Evolutionary conservation across 2,329 filamentous ascomycete genomes (phyloP).

Genomic region (Apiospora pterosperma): DNA sequence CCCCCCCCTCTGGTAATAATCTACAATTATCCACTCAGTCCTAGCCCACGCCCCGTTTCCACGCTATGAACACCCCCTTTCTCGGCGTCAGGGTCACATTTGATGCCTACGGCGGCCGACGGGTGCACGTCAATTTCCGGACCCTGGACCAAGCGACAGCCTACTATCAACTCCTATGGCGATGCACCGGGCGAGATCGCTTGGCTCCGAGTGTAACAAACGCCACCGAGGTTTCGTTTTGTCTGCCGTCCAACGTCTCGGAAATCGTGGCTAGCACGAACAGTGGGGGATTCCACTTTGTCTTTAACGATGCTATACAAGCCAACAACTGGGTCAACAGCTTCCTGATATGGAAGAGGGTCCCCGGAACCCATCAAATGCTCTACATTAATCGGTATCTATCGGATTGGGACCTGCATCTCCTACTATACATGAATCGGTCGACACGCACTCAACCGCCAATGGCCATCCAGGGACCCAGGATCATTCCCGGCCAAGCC

Average conservation of each 20-base stretch:
- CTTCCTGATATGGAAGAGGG: background rate
- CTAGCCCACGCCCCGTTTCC: no score
- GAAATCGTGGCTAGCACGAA: background rate
- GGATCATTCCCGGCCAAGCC: no score
- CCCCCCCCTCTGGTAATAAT: no score
- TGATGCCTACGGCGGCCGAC: background rate
- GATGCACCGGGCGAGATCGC: background rate
- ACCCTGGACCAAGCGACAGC: background rate
- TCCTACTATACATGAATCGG: no score
- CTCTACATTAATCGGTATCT: no score
- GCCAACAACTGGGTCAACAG: background rate
- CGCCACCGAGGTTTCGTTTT: background rate
- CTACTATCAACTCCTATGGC: background rate
- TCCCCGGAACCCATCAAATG: no score
- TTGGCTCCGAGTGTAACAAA: background rate
- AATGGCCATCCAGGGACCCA: no score
- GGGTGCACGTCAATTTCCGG: background rate
- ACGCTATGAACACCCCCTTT: no score
- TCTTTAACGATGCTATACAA: background rate
- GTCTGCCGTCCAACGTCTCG: background rate
- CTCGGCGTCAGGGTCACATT: background rate
- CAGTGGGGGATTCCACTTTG: background rate
- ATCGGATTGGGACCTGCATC: no score
- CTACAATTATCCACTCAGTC: no score
- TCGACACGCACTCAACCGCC: no score